phyloP scores from a whole-genome alignment of 2,329 filamentous ascomycete genomes.

The Penicillium sp. region DNA sequence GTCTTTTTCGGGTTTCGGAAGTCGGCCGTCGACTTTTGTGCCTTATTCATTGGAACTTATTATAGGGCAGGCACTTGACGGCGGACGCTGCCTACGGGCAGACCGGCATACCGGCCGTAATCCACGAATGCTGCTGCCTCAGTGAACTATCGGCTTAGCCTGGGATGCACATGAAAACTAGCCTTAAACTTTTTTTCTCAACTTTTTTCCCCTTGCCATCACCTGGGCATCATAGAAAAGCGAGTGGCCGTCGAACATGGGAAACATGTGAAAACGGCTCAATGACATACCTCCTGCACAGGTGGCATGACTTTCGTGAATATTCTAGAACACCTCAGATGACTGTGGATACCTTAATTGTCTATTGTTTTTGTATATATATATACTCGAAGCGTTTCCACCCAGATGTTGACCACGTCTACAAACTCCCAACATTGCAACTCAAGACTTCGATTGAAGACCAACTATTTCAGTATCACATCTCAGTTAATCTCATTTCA shows the following conservation, averaged over 20 bases:
- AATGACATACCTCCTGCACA: background rate
- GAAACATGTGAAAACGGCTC: constrained; percentile 1
- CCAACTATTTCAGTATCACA: no score
- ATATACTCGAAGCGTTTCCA: background rate
- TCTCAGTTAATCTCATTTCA: no score
- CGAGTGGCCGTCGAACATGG: no score
- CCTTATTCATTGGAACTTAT: background rate
- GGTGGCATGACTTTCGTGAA: background rate
- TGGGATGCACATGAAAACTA: background rate
- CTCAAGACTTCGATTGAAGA: background rate
- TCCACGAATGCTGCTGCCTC: background rate
- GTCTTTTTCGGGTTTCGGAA: constrained; percentile 1
- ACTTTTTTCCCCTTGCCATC: no score
- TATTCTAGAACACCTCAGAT: background rate
- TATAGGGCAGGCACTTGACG: no score
- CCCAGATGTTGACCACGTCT: background rate
- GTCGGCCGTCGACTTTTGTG: background rate
- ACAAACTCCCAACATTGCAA: background rate
- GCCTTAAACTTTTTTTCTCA: background rate
- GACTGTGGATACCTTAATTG: background rate
- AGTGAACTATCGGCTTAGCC: no score
- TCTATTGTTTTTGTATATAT: background rate
- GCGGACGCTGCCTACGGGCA: background rate
- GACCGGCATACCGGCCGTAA: background rate
- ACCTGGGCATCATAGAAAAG: no score